Evolutionary conservation across 2,329 filamentous ascomycete genomes (phyloP).

Genomic region (Verticillium tricorpus): DNA sequence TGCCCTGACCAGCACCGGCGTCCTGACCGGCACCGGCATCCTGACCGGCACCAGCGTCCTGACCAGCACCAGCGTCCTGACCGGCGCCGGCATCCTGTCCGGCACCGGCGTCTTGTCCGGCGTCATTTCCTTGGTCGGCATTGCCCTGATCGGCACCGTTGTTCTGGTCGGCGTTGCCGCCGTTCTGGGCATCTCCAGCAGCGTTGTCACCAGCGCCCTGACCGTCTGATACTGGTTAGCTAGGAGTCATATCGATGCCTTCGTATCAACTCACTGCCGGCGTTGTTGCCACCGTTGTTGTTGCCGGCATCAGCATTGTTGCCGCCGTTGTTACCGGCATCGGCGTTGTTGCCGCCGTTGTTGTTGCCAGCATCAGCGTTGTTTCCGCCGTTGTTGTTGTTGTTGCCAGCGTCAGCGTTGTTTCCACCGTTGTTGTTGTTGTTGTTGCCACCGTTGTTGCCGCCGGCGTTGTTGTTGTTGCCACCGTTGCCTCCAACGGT

Average conservation of each 20-base stretch:
- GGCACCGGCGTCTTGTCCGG: background rate
- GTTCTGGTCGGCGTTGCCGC: conserved; percentile 3
- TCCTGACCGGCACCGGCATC: background rate
- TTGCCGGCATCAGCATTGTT: background rate
- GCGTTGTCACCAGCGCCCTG: too few relatives aligned
- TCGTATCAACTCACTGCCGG: background rate
- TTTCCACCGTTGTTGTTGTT: conserved; percentile 7
- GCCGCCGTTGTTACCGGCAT: conserved; percentile 11
- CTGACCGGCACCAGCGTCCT: background rate
- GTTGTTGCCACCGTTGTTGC: conserved; percentile 4
- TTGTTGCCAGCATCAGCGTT: conserved; percentile 15
- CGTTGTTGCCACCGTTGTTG: background rate
- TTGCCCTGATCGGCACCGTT: background rate
- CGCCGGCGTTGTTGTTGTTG: conserved; percentile 13
- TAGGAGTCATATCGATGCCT: background rate
- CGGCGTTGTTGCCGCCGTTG: conserved; percentile 15
- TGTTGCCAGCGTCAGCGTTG: conserved; percentile 13
- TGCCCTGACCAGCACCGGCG: background rate
- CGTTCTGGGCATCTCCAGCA: background rate
- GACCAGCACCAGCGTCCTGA: background rate
- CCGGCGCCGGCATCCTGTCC: background rate
- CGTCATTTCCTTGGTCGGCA: background rate
- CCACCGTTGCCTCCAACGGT: conserved; percentile 14
- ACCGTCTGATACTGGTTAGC: background rate
- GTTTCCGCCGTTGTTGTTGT: conserved; percentile 15